phyloP scores from a whole-genome alignment of 2,329 filamentous ascomycete species.

The Berkeleyomyces rouxiae region DNA sequence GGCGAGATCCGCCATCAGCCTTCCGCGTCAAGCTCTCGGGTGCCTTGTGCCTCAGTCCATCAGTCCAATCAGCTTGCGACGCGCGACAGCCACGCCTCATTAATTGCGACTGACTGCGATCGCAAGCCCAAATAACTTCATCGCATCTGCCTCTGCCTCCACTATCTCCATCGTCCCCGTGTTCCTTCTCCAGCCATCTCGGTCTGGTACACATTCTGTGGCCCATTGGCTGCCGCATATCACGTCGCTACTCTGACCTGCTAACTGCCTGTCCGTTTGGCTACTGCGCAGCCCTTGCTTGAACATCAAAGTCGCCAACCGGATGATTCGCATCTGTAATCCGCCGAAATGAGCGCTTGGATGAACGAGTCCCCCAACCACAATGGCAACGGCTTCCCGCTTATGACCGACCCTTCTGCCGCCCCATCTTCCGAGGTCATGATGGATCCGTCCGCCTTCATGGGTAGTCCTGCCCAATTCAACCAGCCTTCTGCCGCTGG shows the following conservation, averaged over 20 bases:
- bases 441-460: conserved; percentile 47
- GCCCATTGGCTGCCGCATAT: not conserved
- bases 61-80: not conserved
- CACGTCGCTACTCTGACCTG: not conserved
- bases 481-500: conserved; percentile 25
- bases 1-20: not conserved
- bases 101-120: not conserved
- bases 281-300: not conserved
- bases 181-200: not conserved
- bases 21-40: not conserved
- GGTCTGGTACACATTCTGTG: not conserved
- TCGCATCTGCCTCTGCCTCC: not conserved
- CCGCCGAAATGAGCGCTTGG: conserved; percentile 44
- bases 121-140: not conserved
- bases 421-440: conserved; percentile 30
- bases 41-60: not conserved
- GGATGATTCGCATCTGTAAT: not conserved
- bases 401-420: conserved; percentile 44
- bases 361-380: conserved; percentile 56
- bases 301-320: not conserved
- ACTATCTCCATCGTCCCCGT: not conserved
- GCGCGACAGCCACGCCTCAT: not conserved
- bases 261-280: not conserved
- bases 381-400: conserved; percentile 52
- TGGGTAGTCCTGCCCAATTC: conserved; percentile 40